Percentiles rank a stretch among this genome's conserved stretches.
phyloP scores from a whole-genome alignment of 208 protist genomes.

The Acanthamoeba rhysodes region DNA sequence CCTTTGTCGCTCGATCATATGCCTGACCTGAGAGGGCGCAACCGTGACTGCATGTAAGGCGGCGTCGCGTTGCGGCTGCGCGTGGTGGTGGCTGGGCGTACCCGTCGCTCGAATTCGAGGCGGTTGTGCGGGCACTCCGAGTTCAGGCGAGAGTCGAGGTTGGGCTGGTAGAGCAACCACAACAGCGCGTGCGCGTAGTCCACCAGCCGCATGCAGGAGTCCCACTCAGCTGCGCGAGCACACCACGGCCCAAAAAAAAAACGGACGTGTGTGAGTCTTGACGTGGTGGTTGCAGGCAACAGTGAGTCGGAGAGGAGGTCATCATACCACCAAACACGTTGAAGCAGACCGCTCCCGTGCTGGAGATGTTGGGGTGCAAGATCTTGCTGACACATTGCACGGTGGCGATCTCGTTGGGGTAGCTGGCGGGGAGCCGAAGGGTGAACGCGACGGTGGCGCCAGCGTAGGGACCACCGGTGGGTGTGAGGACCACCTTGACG shows the following conservation, averaged over 20 bases:
- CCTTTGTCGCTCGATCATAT: neutral
- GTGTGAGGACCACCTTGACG: neutral
- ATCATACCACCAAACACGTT: constrained; percentile 7
- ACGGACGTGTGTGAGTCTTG: neutral
- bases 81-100: neutral
- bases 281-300: neutral
- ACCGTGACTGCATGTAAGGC: neutral
- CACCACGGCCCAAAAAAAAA: neutral
- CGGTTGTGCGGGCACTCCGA: neutral
- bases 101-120: neutral
- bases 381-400: neutral
- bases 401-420: neutral
- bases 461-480: constrained; percentile 6
- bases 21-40: neutral
- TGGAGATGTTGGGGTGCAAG: constrained; percentile 29
- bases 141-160: constrained; percentile 52
- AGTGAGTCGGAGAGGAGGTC: neutral
- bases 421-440: neutral
- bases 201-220: neutral
- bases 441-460: neutral
- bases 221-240: neutral
- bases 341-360: constrained; percentile 37
- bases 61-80: neutral
- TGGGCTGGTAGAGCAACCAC: constrained; percentile 57
- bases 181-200: constrained; percentile 54